Percentiles rank a stretch among this genome's conserved stretches.
Evolutionary conservation across 1,284 basidiomycete species (phyloP).

Genomic region (Naganishia liquefaciens): DNA sequence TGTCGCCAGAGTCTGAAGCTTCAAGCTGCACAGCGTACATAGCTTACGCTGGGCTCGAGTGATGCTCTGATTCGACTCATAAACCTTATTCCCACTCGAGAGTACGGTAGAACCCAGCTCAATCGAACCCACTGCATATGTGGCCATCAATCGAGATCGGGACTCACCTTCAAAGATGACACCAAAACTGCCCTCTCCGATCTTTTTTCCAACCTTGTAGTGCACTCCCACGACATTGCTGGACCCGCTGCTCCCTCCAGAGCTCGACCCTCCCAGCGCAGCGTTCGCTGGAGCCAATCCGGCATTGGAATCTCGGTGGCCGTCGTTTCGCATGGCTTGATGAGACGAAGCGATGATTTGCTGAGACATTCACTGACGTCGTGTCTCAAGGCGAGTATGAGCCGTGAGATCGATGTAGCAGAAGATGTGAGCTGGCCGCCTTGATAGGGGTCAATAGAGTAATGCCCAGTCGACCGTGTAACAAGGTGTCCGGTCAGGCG

Average conservation of each 20-base stretch:
- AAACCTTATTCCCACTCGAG: constrained; percentile 35
- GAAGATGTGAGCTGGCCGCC: background rate
- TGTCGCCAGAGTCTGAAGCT: too few species aligned
- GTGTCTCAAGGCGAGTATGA: background rate
- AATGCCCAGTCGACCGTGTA: too few species aligned
- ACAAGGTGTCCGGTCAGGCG: too few species aligned
- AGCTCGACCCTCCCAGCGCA: background rate
- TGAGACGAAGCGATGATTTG: constrained; percentile 29
- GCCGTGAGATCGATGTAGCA: background rate
- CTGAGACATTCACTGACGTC: constrained; percentile 23
- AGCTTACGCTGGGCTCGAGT: too few species aligned
- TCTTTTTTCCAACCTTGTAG: constrained; percentile 65
- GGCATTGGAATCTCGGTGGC: constrained; percentile 20
- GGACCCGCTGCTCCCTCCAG: constrained; percentile 38
- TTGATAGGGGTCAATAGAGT: background rate
- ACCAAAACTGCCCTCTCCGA: constrained; percentile 80
- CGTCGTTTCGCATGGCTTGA: constrained; percentile 30
- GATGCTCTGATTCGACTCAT: too few species aligned
- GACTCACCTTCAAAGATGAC: constrained; percentile 89
- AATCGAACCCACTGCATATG: background rate
- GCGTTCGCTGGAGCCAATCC: constrained; percentile 10
- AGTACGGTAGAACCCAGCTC: background rate
- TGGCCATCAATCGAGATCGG: background rate
- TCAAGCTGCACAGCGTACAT: too few species aligned
- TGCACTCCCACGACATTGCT: constrained; percentile 59